These are phyloP conservation scores for Infundibulicybe gibba DNA, from an alignment of 768 basidiomycete genomes.

Conservation along the genomic window DNA sequence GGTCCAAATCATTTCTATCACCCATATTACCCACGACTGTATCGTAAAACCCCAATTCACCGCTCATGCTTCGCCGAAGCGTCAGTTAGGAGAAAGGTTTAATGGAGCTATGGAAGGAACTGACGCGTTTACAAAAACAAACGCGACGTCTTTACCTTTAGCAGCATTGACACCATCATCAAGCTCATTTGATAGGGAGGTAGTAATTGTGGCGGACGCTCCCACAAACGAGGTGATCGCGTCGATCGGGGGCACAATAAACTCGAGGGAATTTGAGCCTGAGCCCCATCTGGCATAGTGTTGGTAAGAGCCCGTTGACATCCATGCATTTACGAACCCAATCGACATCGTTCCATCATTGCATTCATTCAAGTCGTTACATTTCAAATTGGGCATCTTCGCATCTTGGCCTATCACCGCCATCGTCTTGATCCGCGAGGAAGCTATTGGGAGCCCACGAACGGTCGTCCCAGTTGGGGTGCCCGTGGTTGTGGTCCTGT, in stretches of 20 bases:
- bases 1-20: slow-evolving; percentile 44
- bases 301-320: background rate
- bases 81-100: slow-evolving; percentile 10
- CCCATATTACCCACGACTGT: slow-evolving; percentile 80
- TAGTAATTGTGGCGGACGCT: slow-evolving; percentile 33
- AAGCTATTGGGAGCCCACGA: slow-evolving; percentile 41
- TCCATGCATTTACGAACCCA: slow-evolving; percentile 38
- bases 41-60: slow-evolving; percentile 52
- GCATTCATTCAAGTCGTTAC: slow-evolving; percentile 47
- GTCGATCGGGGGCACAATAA: slow-evolving; percentile 41
- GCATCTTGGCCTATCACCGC: slow-evolving; percentile 63
- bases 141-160: slow-evolving; percentile 46
- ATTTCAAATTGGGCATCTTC: slow-evolving; percentile 42
- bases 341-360: slow-evolving; percentile 59
- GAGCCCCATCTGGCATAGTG: slow-evolving; percentile 42
- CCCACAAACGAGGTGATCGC: slow-evolving; percentile 39
- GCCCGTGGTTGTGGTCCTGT: slow-evolving; percentile 32
- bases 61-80: slow-evolving; percentile 34
- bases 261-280: slow-evolving; percentile 43
- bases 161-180: slow-evolving; percentile 35
- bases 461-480: slow-evolving; percentile 26
- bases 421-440: slow-evolving; percentile 47
- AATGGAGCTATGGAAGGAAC: slow-evolving; percentile 8
- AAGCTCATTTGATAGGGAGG: slow-evolving; percentile 41
- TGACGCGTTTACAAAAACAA: slow-evolving; percentile 59